phyloP scores from a whole-genome alignment of 163 green algal species.

The Prototheca wickerhamii region DNA sequence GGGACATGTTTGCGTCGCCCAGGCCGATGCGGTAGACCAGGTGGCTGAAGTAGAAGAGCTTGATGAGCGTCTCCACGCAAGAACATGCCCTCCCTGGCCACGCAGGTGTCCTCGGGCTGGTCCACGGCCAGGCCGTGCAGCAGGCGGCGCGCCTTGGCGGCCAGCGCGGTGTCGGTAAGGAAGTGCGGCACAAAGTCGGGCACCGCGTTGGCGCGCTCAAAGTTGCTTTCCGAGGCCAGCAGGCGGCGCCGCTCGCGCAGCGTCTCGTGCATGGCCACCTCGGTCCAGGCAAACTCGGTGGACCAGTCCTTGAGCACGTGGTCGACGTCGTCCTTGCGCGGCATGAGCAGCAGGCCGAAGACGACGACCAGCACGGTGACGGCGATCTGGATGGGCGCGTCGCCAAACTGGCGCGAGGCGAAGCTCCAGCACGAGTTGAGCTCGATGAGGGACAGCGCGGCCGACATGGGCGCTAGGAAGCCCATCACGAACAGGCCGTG shows the following conservation, averaged over 20 bases:
- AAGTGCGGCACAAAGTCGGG: neutral
- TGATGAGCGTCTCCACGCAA: neutral
- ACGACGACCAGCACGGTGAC: neutral
- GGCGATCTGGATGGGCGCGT: neutral
- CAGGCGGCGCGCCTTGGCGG: neutral
- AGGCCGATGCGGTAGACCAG: neutral
- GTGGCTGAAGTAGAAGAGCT: slow-evolving; percentile 1
- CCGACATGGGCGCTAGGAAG: neutral
- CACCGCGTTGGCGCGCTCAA: neutral
- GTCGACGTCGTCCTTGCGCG: neutral
- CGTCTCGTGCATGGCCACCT: neutral
- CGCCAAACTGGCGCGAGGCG: neutral
- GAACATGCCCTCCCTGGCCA: neutral
- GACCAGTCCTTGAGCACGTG: neutral
- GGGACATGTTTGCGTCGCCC: too few relatives aligned
- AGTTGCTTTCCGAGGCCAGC: neutral
- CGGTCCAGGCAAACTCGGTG: neutral
- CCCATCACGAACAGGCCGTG: neutral
- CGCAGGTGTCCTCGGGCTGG: neutral
- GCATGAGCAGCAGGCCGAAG: neutral
- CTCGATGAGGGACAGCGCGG: neutral
- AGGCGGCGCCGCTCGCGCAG: neutral
- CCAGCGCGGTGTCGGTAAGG: neutral
- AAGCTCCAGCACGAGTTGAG: neutral
- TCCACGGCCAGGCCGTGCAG: neutral